Percentiles rank a stretch among this genome's conserved stretches.
phyloP scores from a whole-genome alignment of 2,329 filamentous ascomycete genomes.

The Fusarium globosum region DNA sequence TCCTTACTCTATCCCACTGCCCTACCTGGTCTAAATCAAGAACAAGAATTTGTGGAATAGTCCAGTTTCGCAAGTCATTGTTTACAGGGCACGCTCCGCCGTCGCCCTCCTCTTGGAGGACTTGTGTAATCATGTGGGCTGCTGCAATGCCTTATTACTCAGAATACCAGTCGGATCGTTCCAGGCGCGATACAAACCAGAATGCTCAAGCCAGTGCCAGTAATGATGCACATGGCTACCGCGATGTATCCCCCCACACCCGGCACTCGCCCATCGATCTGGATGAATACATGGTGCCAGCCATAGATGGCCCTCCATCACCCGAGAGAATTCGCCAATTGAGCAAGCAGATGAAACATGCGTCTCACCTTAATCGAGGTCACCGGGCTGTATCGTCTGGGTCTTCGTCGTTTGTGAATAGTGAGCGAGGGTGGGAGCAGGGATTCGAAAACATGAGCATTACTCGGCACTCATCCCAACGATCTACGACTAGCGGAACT shows the following conservation, averaged over 20 bases:
- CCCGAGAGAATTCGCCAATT: constrained; percentile 68
- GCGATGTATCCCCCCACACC: constrained; percentile 27
- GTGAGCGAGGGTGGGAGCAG: constrained; percentile 63
- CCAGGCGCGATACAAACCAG: constrained; percentile 33
- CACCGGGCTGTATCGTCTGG: constrained; percentile 62
- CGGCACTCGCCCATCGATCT: constrained; percentile 42
- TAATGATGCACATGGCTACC: constrained; percentile 19
- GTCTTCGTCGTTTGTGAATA: constrained; percentile 61
- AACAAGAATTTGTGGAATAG: constrained; percentile 37
- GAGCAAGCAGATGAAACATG: constrained; percentile 68
- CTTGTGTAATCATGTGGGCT: constrained; percentile 42
- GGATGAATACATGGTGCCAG: constrained; percentile 64
- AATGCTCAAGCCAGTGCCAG: constrained; percentile 23
- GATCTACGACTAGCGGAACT: constrained; percentile 65
- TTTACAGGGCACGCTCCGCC: constrained; percentile 46
- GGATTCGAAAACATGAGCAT: constrained; percentile 60
- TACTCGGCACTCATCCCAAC: constrained; percentile 66
- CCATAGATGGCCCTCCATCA: constrained; percentile 70
- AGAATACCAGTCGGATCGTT: constrained; percentile 41
- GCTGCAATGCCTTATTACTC: constrained; percentile 43
- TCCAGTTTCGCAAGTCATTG: constrained; percentile 21
- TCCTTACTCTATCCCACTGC: constrained; percentile 13
- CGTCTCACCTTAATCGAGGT: constrained; percentile 55
- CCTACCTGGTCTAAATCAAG: constrained; percentile 6
- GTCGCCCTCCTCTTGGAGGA: constrained; percentile 45